phyloP scores from a whole-genome alignment of 805 yeast species.

The Kurtzmaniella cleridarum region DNA sequence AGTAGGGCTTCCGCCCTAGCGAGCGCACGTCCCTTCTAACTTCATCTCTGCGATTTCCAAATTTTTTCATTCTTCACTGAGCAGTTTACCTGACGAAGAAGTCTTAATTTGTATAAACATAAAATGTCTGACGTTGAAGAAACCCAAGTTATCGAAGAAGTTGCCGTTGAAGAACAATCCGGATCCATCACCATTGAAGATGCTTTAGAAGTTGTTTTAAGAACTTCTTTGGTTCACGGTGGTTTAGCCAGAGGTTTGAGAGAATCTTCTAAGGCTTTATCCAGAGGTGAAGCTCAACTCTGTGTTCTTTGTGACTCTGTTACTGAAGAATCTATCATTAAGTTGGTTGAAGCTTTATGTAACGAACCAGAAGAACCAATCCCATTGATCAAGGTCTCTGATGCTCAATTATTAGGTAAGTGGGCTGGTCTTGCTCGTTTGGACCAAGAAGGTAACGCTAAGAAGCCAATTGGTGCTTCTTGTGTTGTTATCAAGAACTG shows the following conservation, averaged over 20 bases:
- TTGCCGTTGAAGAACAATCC: slow-evolving; percentile 79
- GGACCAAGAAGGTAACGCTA: slow-evolving; percentile 99
- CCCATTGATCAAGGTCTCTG: slow-evolving; percentile 98
- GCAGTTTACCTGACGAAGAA: slow-evolving; percentile 69
- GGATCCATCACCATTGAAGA: slow-evolving; percentile 95
- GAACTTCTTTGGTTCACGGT: slow-evolving; percentile 96
- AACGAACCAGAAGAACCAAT: slow-evolving; percentile 94
- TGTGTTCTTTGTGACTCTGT: slow-evolving; percentile 97
- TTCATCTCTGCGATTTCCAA: slow-evolving; percentile 4
- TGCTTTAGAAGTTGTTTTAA: slow-evolving; percentile 95
- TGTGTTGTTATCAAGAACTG: slow-evolving; percentile 99
- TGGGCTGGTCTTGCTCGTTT: slow-evolving; percentile 99
- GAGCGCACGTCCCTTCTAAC: slow-evolving; percentile 1
- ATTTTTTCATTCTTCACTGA: slow-evolving; percentile 37
- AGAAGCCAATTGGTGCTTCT: slow-evolving; percentile 99
- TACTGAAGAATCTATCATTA: slow-evolving; percentile 94
- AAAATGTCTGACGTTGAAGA: slow-evolving; percentile 93
- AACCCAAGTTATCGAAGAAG: slow-evolving; percentile 76
- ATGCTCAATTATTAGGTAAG: slow-evolving; percentile 99
- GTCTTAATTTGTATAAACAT: slow-evolving; percentile 37
- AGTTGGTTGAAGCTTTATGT: slow-evolving; percentile 98
- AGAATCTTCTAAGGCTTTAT: slow-evolving; percentile 98
- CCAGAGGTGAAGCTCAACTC: slow-evolving; percentile 96
- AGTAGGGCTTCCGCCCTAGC: slow-evolving; percentile 15
- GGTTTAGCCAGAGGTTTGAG: slow-evolving; percentile 99